Percentiles rank a stretch among this genome's conserved stretches.
Conservation (phyloP, 1,284 basidiomycete genomes). For the Blastosporella zonata region DNA sequence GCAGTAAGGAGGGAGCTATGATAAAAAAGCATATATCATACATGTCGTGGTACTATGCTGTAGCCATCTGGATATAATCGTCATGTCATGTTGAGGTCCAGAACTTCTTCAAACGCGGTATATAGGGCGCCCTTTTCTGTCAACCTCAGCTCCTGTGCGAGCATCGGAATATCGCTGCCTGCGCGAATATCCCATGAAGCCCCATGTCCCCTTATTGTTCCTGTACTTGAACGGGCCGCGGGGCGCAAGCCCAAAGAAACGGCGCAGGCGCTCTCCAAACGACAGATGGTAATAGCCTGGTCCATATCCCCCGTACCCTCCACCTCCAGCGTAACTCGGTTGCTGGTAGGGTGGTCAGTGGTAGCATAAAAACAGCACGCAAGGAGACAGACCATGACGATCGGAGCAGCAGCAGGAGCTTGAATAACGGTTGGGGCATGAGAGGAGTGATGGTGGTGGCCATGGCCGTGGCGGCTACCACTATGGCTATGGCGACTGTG, state of each 20-base stretch:
- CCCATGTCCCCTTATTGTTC: slow-evolving; percentile 40
- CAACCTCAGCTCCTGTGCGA: slow-evolving; percentile 48
- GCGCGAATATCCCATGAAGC: slow-evolving; percentile 44
- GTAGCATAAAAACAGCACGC: not conserved
- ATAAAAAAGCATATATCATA: not conserved
- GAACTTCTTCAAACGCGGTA: slow-evolving; percentile 40
- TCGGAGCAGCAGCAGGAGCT: slow-evolving; percentile 19
- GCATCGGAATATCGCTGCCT: slow-evolving; percentile 47
- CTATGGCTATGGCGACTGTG: slow-evolving; percentile 21
- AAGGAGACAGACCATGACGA: slow-evolving; percentile 29
- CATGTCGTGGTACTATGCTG: not conserved
- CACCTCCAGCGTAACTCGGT: slow-evolving; percentile 22
- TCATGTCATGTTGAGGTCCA: not conserved
- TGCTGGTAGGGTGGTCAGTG: slow-evolving; percentile 22
- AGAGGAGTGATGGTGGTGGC: slow-evolving; percentile 14
- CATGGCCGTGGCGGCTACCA: slow-evolving; percentile 23
- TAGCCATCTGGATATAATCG: not conserved
- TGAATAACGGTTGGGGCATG: slow-evolving; percentile 19
- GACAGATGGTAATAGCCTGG: slow-evolving; percentile 29
- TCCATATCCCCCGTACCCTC: slow-evolving; percentile 17
- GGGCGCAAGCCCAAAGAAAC: slow-evolving; percentile 52
- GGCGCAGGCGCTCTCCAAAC: slow-evolving; percentile 49
- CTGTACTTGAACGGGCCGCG: slow-evolving; percentile 36
- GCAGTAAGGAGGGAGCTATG: too few relatives aligned
- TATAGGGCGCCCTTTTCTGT: slow-evolving; percentile 49